phyloP scores from a whole-genome alignment of 1,139 yeast genomes.

The Taphrina deformans region DNA sequence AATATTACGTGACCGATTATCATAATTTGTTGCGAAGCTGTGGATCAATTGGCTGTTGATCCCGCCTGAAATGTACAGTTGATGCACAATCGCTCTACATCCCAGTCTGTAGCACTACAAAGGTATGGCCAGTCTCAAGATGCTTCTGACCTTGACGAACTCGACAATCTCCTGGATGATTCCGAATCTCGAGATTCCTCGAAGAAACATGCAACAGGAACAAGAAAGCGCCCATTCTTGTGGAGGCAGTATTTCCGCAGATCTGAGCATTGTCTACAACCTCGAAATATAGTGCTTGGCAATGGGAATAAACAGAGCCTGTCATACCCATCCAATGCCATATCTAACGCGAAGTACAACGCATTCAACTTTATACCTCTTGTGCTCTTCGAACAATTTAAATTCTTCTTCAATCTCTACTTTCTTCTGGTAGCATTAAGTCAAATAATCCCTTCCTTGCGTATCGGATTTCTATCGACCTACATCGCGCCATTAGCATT shows the following conservation, averaged over 20 bases:
- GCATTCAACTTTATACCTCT: slow-evolving; percentile 85
- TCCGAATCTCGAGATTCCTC: neutral
- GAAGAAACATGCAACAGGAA: neutral
- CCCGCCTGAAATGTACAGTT: neutral
- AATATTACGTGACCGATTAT: too few relatives aligned
- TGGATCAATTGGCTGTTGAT: too few relatives aligned
- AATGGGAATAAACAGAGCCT: neutral
- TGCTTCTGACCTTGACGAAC: neutral
- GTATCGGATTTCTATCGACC: slow-evolving; percentile 91
- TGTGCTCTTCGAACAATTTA: slow-evolving; percentile 90
- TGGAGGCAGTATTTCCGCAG: neutral
- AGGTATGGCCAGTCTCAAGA: neutral
- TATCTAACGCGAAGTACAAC: slow-evolving; percentile 92
- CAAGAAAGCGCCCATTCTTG: neutral
- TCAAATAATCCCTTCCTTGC: slow-evolving; percentile 83
- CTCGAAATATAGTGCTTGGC: slow-evolving; percentile 1
- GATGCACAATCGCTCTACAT: slow-evolving; percentile 1
- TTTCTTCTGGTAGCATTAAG: slow-evolving; percentile 90
- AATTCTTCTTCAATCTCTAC: slow-evolving; percentile 90
- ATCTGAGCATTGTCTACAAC: neutral
- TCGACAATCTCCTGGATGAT: slow-evolving; percentile 1
- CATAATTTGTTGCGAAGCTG: too few relatives aligned
- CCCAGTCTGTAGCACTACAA: slow-evolving; percentile 6
- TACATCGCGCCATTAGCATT: slow-evolving; percentile 92
- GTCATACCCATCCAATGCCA: slow-evolving; percentile 68